Evolutionary conservation across 1,284 basidiomycete genomes (phyloP).

Genomic region (Cerrena zonata): DNA sequence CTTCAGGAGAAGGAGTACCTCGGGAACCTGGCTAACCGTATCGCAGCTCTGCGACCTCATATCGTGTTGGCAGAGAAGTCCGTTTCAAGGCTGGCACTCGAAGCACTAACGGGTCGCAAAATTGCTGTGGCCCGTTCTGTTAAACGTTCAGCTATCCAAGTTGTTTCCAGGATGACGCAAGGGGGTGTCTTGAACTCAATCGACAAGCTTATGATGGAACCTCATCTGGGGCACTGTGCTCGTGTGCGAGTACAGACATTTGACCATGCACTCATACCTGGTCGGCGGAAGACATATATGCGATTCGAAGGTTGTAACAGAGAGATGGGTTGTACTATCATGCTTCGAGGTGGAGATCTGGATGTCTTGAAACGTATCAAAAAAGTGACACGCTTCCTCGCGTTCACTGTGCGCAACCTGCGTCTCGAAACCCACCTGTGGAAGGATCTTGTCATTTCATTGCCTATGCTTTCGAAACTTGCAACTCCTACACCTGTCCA

Average conservation of each 20-base stretch:
- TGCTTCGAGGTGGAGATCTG: conserved; percentile 85
- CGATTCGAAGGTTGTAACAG: conserved; percentile 91
- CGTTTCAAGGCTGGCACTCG: conserved; percentile 87
- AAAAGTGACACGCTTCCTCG: conserved; percentile 85
- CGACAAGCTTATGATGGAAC: conserved; percentile 88
- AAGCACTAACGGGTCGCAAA: conserved; percentile 81
- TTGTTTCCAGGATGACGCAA: conserved; percentile 90
- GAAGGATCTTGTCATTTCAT: conserved; percentile 85
- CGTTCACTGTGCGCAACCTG: conserved; percentile 86
- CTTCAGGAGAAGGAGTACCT: conserved; percentile 95
- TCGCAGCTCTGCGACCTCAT: conserved; percentile 87
- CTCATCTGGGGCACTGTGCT: conserved; percentile 85
- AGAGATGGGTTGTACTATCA: conserved; percentile 90
- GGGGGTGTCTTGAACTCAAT: conserved; percentile 93
- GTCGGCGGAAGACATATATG: conserved; percentile 91
- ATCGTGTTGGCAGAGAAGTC: conserved; percentile 89
- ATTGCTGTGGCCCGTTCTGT: conserved; percentile 90
- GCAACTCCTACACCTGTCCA: conserved; percentile 47
- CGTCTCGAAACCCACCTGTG: conserved; percentile 92
- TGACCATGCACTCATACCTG: conserved; percentile 87
- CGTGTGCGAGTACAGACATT: conserved; percentile 89
- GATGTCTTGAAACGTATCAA: conserved; percentile 82
- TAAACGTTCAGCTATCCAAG: conserved; percentile 81
- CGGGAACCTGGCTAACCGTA: conserved; percentile 81
- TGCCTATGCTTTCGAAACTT: conserved; percentile 61